A percentile compares a stretch with the other conserved stretches of the same genome.
phyloP scores from a whole-genome alignment of 2,329 filamentous ascomycete genomes.

The Diaporthe sp. region DNA sequence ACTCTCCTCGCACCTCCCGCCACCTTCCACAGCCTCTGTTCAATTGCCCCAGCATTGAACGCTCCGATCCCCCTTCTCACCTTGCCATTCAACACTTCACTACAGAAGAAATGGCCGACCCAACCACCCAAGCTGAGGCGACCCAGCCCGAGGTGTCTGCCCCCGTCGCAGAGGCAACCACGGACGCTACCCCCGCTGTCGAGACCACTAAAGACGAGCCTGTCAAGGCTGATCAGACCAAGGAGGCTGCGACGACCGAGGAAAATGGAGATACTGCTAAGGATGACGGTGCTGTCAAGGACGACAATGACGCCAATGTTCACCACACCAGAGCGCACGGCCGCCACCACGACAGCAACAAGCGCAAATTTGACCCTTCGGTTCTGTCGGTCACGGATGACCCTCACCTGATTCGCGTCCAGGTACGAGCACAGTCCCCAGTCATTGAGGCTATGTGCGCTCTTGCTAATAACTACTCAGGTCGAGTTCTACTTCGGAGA shows the following conservation, averaged over 20 bases:
- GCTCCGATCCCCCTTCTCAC: neutral
- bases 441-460: neutral
- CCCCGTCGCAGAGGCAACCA: slow-evolving; percentile 41
- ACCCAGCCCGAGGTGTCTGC: slow-evolving; percentile 42
- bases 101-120: slow-evolving; percentile 43
- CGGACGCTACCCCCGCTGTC: slow-evolving; percentile 51
- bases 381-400: slow-evolving; percentile 79
- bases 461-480: slow-evolving; percentile 58
- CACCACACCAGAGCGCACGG: slow-evolving; percentile 61
- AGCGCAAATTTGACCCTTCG: slow-evolving; percentile 80
- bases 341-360: slow-evolving; percentile 62
- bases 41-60: neutral
- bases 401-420: slow-evolving; percentile 84
- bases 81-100: neutral
- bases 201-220: slow-evolving; percentile 44
- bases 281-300: slow-evolving; percentile 45
- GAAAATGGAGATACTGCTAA: slow-evolving; percentile 43
- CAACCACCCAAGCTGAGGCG: slow-evolving; percentile 44
- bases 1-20: neutral
- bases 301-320: slow-evolving; percentile 47
- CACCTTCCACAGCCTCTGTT: neutral
- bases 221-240: slow-evolving; percentile 45
- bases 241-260: slow-evolving; percentile 46
- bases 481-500: slow-evolving; percentile 98
- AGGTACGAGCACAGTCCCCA: slow-evolving; percentile 66